Percentiles rank a stretch among this genome's conserved stretches.
Evolutionary conservation across 352 stramenopile species (phyloP).

Genomic region (Phytophthora vignae): DNA sequence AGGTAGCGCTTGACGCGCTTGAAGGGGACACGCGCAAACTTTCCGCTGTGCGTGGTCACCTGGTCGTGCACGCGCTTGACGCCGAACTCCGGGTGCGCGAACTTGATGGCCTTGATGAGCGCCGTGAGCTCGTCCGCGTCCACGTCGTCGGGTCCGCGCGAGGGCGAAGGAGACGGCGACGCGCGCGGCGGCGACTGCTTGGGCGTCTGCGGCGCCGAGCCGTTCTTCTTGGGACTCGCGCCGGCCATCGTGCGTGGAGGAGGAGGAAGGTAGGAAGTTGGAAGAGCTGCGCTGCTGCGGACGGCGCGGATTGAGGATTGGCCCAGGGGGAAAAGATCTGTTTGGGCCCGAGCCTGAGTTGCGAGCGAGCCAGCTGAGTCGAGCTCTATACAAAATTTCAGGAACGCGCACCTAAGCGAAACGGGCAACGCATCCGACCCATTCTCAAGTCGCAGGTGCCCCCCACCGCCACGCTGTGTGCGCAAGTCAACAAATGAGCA

Average conservation of each 20-base stretch:
- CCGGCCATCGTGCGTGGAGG: constrained; percentile 23
- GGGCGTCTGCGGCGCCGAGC: constrained; percentile 38
- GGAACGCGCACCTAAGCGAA: neutral
- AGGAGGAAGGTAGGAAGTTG: neutral
- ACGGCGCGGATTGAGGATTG: constrained; percentile 30
- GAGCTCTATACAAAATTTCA: constrained; percentile 22
- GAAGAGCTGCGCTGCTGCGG: neutral
- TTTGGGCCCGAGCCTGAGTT: constrained; percentile 12
- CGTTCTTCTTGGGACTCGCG: constrained; percentile 37
- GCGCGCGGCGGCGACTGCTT: constrained; percentile 28
- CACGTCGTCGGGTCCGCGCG: constrained; percentile 48
- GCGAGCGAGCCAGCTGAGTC: constrained; percentile 14
- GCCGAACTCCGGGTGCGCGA: constrained; percentile 81
- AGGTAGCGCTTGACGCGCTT: constrained; percentile 90
- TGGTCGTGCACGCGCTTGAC: constrained; percentile 87
- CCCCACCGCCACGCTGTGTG: neutral
- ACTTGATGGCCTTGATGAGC: constrained; percentile 90
- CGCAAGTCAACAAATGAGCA: neutral
- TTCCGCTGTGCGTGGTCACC: constrained; percentile 79
- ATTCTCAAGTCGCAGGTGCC: constrained; percentile 24
- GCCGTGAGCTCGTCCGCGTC: constrained; percentile 83
- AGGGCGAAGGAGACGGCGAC: constrained; percentile 42
- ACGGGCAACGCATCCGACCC: neutral
- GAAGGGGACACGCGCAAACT: constrained; percentile 76
- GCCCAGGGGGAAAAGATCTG: constrained; percentile 33